These are phyloP conservation scores for Ceratobasidium papillatum DNA, from an alignment of 1,284 basidiomycete genomes.

Conservation along the genomic window DNA sequence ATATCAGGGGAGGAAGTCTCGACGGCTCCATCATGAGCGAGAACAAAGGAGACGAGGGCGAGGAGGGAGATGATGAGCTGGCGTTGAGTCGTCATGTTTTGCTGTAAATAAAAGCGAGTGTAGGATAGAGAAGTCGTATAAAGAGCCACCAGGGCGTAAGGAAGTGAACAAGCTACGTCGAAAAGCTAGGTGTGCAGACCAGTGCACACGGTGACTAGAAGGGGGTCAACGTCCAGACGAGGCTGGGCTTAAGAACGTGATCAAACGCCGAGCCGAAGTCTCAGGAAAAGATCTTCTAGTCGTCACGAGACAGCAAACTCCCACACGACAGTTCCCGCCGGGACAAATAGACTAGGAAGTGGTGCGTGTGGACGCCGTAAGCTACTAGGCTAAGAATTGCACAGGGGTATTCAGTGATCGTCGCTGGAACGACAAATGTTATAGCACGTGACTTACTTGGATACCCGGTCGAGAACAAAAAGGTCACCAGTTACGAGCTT, in stretches of 20 bases:
- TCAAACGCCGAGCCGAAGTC: background rate
- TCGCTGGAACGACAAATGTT: background rate
- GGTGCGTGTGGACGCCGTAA: background rate
- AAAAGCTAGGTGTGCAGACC: slow-evolving; percentile 13
- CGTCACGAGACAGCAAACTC: background rate
- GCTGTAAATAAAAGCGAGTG: background rate
- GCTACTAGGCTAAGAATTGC: background rate
- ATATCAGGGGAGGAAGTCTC: background rate
- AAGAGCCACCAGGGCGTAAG: slow-evolving; percentile 31
- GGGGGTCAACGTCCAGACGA: background rate
- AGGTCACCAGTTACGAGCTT: too few species aligned
- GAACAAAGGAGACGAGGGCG: background rate
- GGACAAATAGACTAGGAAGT: background rate
- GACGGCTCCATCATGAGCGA: slow-evolving; percentile 20
- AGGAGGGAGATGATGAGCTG: background rate
- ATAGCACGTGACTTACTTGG: background rate
- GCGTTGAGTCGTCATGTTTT: background rate
- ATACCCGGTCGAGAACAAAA: background rate
- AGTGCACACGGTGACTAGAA: background rate
- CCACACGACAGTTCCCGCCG: background rate
- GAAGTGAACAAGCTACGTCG: background rate
- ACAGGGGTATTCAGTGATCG: background rate
- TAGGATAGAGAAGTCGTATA: background rate
- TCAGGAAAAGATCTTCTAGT: slow-evolving; percentile 1
- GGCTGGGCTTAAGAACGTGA: background rate